Base-by-base conservation (phyloP, 768 basidiomycete genomes). In the Boletus subcaerulescens region DNA sequence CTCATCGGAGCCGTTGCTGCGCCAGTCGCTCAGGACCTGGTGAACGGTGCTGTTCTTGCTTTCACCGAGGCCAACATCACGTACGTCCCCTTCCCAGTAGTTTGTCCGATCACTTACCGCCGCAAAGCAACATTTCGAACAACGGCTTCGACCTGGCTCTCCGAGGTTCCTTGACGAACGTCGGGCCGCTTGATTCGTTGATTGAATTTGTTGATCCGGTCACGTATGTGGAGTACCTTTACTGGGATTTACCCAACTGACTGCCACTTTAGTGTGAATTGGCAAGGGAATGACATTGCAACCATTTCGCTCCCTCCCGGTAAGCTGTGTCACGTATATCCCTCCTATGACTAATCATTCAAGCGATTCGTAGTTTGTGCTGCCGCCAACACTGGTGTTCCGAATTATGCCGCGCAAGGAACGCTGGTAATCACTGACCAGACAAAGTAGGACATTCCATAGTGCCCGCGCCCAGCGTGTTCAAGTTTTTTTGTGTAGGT, bases 1-100 rank as follows among this genome's bases (percentile, higher is more conserved):
- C 75, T 89, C 47, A 84, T 89, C 39, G 85, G 86, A n/a, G 85
- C 81, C 4, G 84, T 89, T 31, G 84, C 86, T 40, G 83, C 78
- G 17, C 85, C 87, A 14, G 72, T 85, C 29, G 80, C 83, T 3
- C 87, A 88, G 67, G 73, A 77, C 59, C 76, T 90, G 15, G 86
- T 89, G 24, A 78, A 84, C 45, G 75, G 74, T 18, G 76, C 87
- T 1, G 57, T 73, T 6, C 65, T 89, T 46, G 71, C 73, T 9
- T 89, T 88, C 65, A 74, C 63, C 31, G 72, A 75, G 43, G 87
- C 82, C 3, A 80, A 83, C 51, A 84, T 89, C 60, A 81, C 77
- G 79, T 80, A 63, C 4, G 75, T 49, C 22, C 20, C 9, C 2
- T 35, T 36, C 22, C 2, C 18, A 18, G 29, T 36, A 55, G 32